Conservation (phyloP, 176 grass and related monocot genomes). For the Carex littledalei region DNA sequence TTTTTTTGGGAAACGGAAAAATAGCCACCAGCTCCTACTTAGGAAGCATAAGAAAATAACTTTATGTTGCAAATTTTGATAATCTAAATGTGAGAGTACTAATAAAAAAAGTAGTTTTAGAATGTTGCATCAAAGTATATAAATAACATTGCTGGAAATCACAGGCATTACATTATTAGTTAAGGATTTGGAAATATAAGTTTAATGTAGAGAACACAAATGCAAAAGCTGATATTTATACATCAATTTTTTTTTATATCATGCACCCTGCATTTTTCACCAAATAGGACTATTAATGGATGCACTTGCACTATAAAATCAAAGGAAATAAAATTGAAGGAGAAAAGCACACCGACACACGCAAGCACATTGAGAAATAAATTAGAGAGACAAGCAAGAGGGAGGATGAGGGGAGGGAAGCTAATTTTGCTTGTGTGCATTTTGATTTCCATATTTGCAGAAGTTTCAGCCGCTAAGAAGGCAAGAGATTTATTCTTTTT, state of each 20-base stretch:
- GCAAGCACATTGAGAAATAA: neutral
- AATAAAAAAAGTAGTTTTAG: neutral
- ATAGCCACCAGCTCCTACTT: neutral
- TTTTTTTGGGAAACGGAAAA: neutral
- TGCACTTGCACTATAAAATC: neutral
- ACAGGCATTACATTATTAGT: neutral
- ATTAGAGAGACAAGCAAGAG: neutral
- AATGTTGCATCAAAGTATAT: neutral
- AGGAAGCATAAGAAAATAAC: neutral
- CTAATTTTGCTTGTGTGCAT: neutral
- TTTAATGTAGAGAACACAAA: neutral
- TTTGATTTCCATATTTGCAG: neutral
- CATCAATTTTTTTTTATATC: neutral
- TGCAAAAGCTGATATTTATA: neutral
- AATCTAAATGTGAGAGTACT: neutral
- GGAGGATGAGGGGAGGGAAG: neutral
- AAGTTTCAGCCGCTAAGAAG: neutral
- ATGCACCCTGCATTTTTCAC: neutral
- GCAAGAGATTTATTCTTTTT: neutral
- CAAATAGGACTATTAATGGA: neutral
- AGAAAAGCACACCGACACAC: neutral
- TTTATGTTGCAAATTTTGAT: neutral
- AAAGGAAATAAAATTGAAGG: neutral
- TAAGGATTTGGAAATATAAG: neutral
- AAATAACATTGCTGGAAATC: neutral